These are phyloP conservation scores for Pseudogymnoascus sp. DNA, from an alignment of 2,329 filamentous ascomycete species.

Conservation along the genomic window DNA sequence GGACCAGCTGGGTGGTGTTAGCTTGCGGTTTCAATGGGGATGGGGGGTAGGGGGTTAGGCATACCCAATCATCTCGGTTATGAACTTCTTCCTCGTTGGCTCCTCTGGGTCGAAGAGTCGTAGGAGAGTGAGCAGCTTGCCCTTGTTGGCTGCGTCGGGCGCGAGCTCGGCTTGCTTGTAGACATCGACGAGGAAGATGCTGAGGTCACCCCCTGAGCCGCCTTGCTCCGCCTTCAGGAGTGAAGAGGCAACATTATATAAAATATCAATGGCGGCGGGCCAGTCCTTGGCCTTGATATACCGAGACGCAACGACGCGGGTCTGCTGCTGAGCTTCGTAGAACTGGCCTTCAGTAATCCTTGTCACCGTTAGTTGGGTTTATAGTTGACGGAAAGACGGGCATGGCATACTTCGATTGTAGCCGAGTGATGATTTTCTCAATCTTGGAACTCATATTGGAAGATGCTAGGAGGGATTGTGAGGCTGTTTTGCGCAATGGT, in stretches of 20 bases:
- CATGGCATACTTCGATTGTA: conserved; percentile 64
- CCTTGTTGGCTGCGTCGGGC: conserved; percentile 68
- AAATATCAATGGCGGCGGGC: conserved; percentile 76
- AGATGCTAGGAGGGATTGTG: neutral
- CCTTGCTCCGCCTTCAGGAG: conserved; percentile 89
- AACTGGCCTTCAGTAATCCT: conserved; percentile 86
- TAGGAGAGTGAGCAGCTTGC: conserved; percentile 69
- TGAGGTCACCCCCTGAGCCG: conserved; percentile 85
- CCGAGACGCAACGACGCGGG: conserved; percentile 87
- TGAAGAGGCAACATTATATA: conserved; percentile 76
- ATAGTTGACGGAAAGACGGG: neutral
- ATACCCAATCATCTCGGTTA: conserved; percentile 74
- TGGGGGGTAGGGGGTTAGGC: conserved; percentile 28
- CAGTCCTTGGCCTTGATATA: conserved; percentile 88
- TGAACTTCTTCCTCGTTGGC: conserved; percentile 87
- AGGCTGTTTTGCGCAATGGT: neutral
- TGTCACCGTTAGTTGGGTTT: conserved; percentile 18
- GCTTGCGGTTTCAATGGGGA: neutral
- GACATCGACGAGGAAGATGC: conserved; percentile 80
- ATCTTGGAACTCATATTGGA: conserved; percentile 48
- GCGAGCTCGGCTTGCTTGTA: conserved; percentile 80
- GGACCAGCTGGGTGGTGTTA: conserved; percentile 59
- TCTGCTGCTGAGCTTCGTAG: conserved; percentile 98
- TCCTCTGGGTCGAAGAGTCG: conserved; percentile 76
- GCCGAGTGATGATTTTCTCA: conserved; percentile 64